These are phyloP conservation scores for Kwoniella sp. DNA, from an alignment of 768 basidiomycete species.

Conservation along the genomic window DNA sequence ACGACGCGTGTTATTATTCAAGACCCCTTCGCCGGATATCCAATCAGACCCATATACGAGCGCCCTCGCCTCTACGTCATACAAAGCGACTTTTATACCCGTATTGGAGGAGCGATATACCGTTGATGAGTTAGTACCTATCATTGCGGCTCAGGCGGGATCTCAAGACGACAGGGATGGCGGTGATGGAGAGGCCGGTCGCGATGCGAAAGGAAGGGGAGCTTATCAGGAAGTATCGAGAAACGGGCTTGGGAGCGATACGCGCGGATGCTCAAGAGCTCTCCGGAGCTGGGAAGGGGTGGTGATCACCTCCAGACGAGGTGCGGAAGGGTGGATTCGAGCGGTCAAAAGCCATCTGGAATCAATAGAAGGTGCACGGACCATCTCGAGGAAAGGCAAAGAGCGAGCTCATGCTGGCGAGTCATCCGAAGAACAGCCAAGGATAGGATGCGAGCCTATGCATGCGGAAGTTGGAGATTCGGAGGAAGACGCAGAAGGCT, in stretches of 20 bases:
- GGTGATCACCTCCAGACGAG: conserved; percentile 18
- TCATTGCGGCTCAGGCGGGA: conserved; percentile 2
- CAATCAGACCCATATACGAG: conserved; percentile 7
- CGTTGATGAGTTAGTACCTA: background rate
- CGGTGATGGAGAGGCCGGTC: background rate
- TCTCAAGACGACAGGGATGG: background rate
- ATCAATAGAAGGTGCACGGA: background rate
- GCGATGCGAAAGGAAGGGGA: background rate
- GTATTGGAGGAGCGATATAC: conserved; percentile 19
- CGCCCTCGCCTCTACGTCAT: background rate
- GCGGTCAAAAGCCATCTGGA: conserved; percentile 6
- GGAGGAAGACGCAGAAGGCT: background rate
- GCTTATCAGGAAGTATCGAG: background rate
- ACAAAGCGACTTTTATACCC: conserved; percentile 11
- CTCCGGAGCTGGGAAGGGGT: conserved; percentile 16
- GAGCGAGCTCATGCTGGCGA: no score
- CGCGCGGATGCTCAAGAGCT: no score
- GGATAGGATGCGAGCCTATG: no score
- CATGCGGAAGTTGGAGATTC: no score
- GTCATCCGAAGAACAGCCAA: no score
- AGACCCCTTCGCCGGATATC: conserved; percentile 8
- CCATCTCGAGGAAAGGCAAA: conserved; percentile 1
- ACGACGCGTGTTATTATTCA: conserved; percentile 18
- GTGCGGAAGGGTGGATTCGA: conserved; percentile 23
- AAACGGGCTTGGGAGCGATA: background rate